These are phyloP conservation scores for Helenozyma baotianmanensis DNA, from an alignment of 805 yeast genomes.

Conservation along the genomic window DNA sequence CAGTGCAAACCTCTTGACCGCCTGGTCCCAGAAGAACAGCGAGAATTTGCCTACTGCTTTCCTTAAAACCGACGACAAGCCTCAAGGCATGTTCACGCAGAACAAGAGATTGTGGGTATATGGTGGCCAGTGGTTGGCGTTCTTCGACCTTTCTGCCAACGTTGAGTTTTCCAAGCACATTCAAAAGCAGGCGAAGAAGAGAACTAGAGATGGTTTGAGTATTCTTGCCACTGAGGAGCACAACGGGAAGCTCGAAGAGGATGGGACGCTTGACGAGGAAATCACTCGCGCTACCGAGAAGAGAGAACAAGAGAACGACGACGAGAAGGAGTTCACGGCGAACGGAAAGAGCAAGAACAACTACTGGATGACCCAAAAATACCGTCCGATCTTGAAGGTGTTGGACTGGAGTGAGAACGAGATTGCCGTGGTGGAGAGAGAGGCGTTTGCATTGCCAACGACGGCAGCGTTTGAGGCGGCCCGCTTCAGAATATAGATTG, in stretches of 20 bases:
- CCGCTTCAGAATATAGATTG: conserved; percentile 6
- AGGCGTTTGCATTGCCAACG: conserved; percentile 51
- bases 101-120: conserved; percentile 69
- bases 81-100: conserved; percentile 65
- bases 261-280: conserved; percentile 8
- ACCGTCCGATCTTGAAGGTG: conserved; percentile 65
- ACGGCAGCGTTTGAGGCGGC: conserved; percentile 64
- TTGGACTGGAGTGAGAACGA: conserved; percentile 52
- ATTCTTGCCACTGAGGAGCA: conserved; percentile 24
- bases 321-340: conserved; percentile 12
- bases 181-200: conserved; percentile 29
- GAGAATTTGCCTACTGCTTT: conserved; percentile 70
- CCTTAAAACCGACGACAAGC: conserved; percentile 52
- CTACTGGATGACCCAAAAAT: conserved; percentile 74
- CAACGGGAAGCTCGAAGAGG: conserved; percentile 13
- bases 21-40: conserved; percentile 77
- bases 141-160: conserved; percentile 59
- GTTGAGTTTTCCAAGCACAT: conserved; percentile 41
- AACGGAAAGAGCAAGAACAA: conserved; percentile 32
- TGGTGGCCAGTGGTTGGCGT: conserved; percentile 79
- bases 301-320: conserved; percentile 26
- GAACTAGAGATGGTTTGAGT: conserved; percentile 40
- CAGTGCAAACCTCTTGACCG: conserved; percentile 43
- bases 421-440: conserved; percentile 73
- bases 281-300: conserved; percentile 7